Percentiles rank a stretch among this genome's conserved stretches.
Evolutionary conservation across 129 eudicot species (phyloP).

Genomic region (Smallanthus sonchifolius): DNA sequence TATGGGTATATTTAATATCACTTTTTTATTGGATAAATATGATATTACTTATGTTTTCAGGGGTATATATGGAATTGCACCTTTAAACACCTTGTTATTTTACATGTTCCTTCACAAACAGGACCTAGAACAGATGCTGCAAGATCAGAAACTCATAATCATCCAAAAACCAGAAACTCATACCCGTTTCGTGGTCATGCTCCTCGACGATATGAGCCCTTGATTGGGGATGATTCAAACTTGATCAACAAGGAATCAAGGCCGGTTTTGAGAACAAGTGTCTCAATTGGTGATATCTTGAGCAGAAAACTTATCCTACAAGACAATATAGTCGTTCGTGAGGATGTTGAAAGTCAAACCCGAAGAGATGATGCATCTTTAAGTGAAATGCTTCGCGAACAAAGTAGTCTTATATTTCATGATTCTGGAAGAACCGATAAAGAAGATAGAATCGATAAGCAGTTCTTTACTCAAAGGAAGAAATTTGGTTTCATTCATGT

Average conservation of each 20-base stretch:
- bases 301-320: conserved; percentile 54
- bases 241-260: conserved; percentile 27
- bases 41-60: too few species aligned
- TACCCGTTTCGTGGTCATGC: conserved; percentile 22
- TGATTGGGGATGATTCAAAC: conserved; percentile 32
- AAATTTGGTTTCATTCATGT: conserved; percentile 75
- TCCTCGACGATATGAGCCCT: conserved; percentile 23
- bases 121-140: conserved; percentile 23
- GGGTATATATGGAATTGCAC: neutral
- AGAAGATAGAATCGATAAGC: conserved; percentile 48
- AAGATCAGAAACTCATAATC: conserved; percentile 17
- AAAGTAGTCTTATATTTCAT: conserved; percentile 56
- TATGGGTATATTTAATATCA: too few species aligned
- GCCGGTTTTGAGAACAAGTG: conserved; percentile 45
- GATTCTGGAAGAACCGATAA: conserved; percentile 33
- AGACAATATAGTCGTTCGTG: conserved; percentile 54
- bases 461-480: conserved; percentile 56
- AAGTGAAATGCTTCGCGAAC: conserved; percentile 75
- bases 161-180: conserved; percentile 29
- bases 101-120: neutral
- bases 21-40: too few species aligned
- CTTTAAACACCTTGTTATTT: neutral
- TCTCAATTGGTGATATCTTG: conserved; percentile 59
- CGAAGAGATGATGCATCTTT: conserved; percentile 50
- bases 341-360: conserved; percentile 33